Evolutionary conservation across 257 asterid genomes (phyloP).

Genomic region (Fraxinus excelsior): DNA sequence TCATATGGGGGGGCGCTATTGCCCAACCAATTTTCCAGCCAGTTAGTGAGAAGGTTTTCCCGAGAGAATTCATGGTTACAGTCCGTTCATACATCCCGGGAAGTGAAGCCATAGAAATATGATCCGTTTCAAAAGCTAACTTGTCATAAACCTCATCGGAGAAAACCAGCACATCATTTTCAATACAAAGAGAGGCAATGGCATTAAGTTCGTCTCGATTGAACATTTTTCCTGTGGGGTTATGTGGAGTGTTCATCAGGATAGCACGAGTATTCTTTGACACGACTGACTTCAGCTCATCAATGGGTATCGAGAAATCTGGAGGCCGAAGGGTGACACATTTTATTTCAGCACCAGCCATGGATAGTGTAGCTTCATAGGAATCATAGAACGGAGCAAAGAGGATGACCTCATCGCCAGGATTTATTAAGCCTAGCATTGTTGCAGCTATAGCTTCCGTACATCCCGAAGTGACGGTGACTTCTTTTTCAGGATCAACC

Average conservation of each 20-base stretch:
- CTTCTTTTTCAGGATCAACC: conserved; percentile 85
- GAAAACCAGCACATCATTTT: conserved; percentile 72
- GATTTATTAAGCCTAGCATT: conserved; percentile 83
- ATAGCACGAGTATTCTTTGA: conserved; percentile 85
- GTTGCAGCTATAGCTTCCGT: conserved; percentile 99
- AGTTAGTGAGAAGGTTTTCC: conserved; percentile 91
- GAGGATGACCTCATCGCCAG: conserved; percentile 91
- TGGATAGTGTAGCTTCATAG: conserved; percentile 89
- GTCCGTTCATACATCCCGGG: conserved; percentile 92
- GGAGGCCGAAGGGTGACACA: conserved; percentile 77
- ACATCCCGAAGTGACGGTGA: conserved; percentile 93
- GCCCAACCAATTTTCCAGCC: conserved; percentile 99
- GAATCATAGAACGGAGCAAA: conserved; percentile 97
- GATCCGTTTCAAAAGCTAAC: conserved; percentile 88
- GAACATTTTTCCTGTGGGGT: conserved; percentile 98
- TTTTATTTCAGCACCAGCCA: conserved; percentile 89
- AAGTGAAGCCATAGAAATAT: conserved; percentile 82
- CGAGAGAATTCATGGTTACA: conserved; percentile 83
- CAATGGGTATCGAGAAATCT: conserved; percentile 75
- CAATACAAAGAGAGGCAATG: conserved; percentile 76
- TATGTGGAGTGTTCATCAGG: conserved; percentile 87
- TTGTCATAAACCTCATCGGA: conserved; percentile 93
- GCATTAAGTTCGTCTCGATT: conserved; percentile 60
- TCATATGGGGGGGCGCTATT: conserved; percentile 83
- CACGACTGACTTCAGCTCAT: conserved; percentile 64